A percentile compares a stretch with the other conserved stretches of the same genome.
phyloP scores from a whole-genome alignment of 1,139 yeast genomes.

The Candida neerlandica region DNA sequence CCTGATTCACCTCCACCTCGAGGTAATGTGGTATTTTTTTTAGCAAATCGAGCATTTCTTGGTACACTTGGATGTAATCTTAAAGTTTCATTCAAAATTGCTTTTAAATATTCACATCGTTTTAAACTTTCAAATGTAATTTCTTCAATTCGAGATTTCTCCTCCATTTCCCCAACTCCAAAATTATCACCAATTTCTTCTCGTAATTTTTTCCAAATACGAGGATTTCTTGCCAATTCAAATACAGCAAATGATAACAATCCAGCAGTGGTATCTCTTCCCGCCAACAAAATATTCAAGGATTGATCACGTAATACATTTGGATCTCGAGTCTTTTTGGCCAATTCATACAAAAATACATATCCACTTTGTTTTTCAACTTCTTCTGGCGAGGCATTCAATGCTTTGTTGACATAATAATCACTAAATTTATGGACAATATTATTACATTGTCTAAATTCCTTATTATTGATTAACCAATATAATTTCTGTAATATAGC shows the following conservation, averaged over 20 bases:
- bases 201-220: conserved; percentile 35
- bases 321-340: conserved; percentile 46
- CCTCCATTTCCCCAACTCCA: conserved; percentile 20
- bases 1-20: conserved; percentile 55
- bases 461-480: conserved; percentile 24
- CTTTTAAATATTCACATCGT: conserved; percentile 46
- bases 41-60: conserved; percentile 44
- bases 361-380: conserved; percentile 34
- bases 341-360: conserved; percentile 48
- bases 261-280: conserved; percentile 52
- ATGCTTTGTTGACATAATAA: conserved; percentile 32
- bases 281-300: conserved; percentile 48
- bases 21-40: conserved; percentile 49
- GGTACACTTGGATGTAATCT: conserved; percentile 58
- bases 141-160: not conserved
- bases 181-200: conserved; percentile 33
- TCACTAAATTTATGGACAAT: conserved; percentile 33
- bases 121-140: conserved; percentile 47
- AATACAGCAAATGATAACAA: conserved; percentile 44
- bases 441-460: conserved; percentile 23
- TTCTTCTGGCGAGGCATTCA: conserved; percentile 26
- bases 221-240: conserved; percentile 46
- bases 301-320: conserved; percentile 45
- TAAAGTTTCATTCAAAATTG: conserved; percentile 49
- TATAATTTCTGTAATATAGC: conserved; percentile 31